phyloP scores from a whole-genome alignment of 768 basidiomycete genomes.

The Sutorius australiensis region DNA sequence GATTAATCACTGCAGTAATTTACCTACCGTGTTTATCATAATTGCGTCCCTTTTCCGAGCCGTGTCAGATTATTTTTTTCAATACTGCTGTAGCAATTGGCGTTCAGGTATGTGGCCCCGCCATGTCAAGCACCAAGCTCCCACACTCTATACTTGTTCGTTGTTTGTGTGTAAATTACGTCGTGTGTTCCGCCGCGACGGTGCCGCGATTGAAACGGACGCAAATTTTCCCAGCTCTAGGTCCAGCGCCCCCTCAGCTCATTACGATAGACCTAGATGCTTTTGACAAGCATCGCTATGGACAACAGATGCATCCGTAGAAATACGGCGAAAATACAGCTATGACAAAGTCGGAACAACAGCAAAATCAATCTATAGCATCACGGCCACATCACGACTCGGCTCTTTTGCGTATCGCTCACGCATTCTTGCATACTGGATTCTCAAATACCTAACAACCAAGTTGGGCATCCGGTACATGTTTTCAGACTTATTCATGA shows the following conservation, averaged over 20 bases:
- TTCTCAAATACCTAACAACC: background rate
- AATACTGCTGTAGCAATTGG: slow-evolving; percentile 8
- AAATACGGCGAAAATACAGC: background rate
- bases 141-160: slow-evolving; percentile 1
- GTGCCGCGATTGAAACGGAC: background rate
- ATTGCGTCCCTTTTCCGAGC: slow-evolving; percentile 3
- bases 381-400: background rate
- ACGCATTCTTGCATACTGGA: background rate
- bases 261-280: slow-evolving; percentile 11
- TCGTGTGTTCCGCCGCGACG: slow-evolving; percentile 2
- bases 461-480: no score
- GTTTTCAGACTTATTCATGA: background rate
- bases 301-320: background rate
- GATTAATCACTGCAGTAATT: slow-evolving; percentile 4
- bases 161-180: slow-evolving; percentile 11
- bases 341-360: background rate
- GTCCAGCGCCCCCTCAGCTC: background rate
- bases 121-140: background rate
- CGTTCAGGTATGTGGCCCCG: slow-evolving; percentile 7
- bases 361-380: background rate
- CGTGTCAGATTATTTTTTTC: slow-evolving; percentile 11
- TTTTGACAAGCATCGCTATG: background rate
- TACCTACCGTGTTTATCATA: slow-evolving; percentile 8
- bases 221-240: background rate
- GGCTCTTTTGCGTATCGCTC: background rate